phyloP scores from a whole-genome alignment of 441 rosid species.

The Mallotus repandus region DNA sequence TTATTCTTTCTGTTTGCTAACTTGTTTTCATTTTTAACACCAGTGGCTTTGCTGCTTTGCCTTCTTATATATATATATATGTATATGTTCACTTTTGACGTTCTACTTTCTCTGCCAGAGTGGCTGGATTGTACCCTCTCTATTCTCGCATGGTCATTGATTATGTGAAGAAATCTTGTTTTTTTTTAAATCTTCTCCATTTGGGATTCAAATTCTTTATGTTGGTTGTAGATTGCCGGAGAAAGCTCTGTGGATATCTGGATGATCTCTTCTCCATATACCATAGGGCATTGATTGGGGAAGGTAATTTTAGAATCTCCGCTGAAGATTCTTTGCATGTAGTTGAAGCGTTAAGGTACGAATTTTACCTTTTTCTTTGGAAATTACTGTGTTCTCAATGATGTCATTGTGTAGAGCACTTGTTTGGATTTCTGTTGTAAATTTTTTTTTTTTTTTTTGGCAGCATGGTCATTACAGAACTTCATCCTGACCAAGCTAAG shows the following conservation, averaged over 20 bases:
- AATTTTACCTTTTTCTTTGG: conserved; percentile 15
- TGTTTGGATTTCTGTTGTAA: conserved; percentile 25
- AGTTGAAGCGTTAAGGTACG: conserved; percentile 93
- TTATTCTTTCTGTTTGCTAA: neutral
- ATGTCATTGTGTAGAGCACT: conserved; percentile 18
- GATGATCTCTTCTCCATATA: conserved; percentile 81
- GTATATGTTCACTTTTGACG: neutral
- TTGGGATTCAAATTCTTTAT: conserved; percentile 18
- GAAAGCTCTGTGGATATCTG: conserved; percentile 78
- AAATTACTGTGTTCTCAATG: conserved; percentile 23
- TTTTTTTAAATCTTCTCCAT: neutral
- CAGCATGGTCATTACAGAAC: conserved; percentile 97
- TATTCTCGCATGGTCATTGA: neutral
- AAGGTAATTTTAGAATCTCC: conserved; percentile 82
- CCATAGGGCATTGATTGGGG: conserved; percentile 75
- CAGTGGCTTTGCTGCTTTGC: neutral
- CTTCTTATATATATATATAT: neutral
- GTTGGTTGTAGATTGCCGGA: conserved; percentile 73
- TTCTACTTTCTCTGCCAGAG: neutral
- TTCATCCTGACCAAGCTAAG: conserved; percentile 87
- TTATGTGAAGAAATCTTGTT: neutral
- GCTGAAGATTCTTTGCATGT: conserved; percentile 91
- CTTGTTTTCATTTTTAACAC: neutral
- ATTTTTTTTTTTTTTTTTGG: conserved; percentile 40
- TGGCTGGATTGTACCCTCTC: neutral